phyloP scores from a whole-genome alignment of 2,329 filamentous ascomycete species.

The Tolypocladium cylindrosporum region DNA sequence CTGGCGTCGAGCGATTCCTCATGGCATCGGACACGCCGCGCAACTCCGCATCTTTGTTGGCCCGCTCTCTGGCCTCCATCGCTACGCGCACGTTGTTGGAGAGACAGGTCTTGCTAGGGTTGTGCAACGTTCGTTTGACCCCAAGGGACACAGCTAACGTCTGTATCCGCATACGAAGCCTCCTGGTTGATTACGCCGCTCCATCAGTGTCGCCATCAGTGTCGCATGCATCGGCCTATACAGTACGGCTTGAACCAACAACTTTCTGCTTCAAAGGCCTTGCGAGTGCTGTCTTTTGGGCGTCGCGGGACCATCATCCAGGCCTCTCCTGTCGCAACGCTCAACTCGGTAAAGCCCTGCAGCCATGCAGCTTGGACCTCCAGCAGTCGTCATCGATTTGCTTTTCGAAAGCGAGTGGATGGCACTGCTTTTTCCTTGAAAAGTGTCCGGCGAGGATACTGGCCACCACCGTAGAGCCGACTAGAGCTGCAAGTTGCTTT shows the following conservation, averaged over 20 bases:
- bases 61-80: neutral
- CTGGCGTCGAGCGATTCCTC: too few species aligned
- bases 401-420: neutral
- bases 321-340: neutral
- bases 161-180: neutral
- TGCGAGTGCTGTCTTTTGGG: neutral
- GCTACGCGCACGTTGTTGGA: neutral
- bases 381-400: neutral
- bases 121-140: neutral
- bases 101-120: neutral
- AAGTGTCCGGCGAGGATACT: neutral
- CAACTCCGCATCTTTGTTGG: neutral
- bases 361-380: neutral
- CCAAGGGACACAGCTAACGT: neutral
- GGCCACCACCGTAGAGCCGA: neutral
- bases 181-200: neutral
- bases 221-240: neutral
- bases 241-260: neutral
- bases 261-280: neutral
- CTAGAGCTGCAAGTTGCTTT: conserved; percentile 2
- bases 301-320: neutral
- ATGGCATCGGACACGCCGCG: neutral
- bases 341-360: neutral
- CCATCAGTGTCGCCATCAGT: neutral
- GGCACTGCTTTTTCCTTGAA: neutral